A percentile compares a stretch with the other conserved stretches of the same genome.
Conservation (phyloP, 2,329 filamentous ascomycete species). For the Alternaria infectoria region DNA sequence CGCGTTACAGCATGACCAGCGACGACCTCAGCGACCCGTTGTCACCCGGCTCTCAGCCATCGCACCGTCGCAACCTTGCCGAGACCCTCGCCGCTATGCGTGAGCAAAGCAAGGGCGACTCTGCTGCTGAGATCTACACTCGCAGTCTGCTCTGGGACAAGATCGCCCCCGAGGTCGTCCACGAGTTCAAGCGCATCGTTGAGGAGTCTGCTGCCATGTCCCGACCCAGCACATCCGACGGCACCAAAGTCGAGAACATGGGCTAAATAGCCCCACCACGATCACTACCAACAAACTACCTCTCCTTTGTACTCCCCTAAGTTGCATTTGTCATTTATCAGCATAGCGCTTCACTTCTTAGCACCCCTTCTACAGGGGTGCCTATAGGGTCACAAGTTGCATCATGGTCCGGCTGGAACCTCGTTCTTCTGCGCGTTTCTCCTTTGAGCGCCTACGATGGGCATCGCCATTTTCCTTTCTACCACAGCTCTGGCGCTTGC, state of each 20-base stretch:
- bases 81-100: conserved; percentile 83
- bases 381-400: conserved; percentile 42
- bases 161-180: conserved; percentile 88
- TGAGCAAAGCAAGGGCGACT: conserved; percentile 69
- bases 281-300: conserved; percentile 13
- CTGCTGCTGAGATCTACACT: conserved; percentile 87
- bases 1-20: conserved; percentile 58
- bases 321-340: conserved; percentile 39
- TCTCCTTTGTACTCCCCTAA: conserved; percentile 32
- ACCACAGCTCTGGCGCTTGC: conserved; percentile 25
- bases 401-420: conserved; percentile 41
- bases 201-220: conserved; percentile 67
- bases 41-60: conserved; percentile 51
- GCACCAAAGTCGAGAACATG: conserved; percentile 38
- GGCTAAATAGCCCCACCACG: conserved; percentile 22
- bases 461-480: conserved; percentile 34
- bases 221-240: conserved; percentile 42
- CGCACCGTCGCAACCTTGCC: conserved; percentile 75
- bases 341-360: conserved; percentile 45
- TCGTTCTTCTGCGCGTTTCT: conserved; percentile 24
- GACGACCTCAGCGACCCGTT: conserved; percentile 47
- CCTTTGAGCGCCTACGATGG: conserved; percentile 18
- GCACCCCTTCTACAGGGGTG: conserved; percentile 20
- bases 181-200: conserved; percentile 91
- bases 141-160: conserved; percentile 92